A percentile compares a stretch with the other conserved stretches of the same genome.
Conservation (phyloP, 202 grass and related monocot genomes). For the Bolboschoenoplectus hybrid region DNA sequence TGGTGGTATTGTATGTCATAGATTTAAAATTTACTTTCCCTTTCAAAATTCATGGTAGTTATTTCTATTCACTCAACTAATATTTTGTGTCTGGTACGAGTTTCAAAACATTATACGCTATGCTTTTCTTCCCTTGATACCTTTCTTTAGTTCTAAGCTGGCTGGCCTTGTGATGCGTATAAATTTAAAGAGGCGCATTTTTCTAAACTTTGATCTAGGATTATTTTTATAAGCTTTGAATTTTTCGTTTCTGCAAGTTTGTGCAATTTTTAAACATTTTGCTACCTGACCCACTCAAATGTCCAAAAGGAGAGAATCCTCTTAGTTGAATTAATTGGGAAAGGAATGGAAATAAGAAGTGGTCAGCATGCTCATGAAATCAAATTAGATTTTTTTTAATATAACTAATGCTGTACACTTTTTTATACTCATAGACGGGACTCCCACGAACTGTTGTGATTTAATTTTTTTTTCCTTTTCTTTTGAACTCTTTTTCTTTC, state of each 20-base stretch:
- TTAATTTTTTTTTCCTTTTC: not conserved
- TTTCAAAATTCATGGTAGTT: not conserved
- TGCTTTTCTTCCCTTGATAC: not conserved
- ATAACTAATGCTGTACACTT: not conserved
- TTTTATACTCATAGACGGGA: not conserved
- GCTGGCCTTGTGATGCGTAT: not conserved
- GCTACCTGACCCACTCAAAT: not conserved
- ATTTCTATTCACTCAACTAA: conserved; percentile 10
- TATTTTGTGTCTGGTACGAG: not conserved
- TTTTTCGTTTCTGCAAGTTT: not conserved
- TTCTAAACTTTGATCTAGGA: not conserved
- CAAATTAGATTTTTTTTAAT: not conserved
- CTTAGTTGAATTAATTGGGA: not conserved
- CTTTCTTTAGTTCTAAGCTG: not conserved
- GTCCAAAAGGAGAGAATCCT: not conserved
- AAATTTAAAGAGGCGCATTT: not conserved
- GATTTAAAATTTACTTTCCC: not conserved
- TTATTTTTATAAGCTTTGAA: not conserved
- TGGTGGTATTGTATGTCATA: conserved; percentile 14
- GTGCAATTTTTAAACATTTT: not conserved
- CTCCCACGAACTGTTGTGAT: conserved; percentile 15
- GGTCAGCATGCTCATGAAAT: conserved; percentile 23
- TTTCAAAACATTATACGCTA: not conserved
- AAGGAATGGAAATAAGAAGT: not conserved
- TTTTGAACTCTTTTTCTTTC: not conserved